Evolutionary conservation across 2,329 filamentous ascomycete species (phyloP), one percentile per base, ranked within the genome.

Genomic region (Colletotrichum phormii): DNA sequence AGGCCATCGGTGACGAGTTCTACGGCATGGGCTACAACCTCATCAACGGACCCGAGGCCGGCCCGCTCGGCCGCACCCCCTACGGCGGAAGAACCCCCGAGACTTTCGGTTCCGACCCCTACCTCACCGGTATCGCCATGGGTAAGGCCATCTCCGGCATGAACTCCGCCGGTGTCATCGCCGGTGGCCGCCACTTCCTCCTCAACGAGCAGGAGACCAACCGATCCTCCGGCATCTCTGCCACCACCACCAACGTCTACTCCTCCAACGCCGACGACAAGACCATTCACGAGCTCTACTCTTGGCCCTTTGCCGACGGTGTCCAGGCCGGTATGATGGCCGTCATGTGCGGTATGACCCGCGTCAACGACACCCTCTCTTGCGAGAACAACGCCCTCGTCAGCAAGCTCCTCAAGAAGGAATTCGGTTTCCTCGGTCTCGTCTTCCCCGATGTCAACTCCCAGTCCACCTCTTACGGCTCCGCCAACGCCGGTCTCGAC

Each of bases 161-260:
- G 68, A 87, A 90, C 79, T 85, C 84, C 66, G 88, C 84, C n/a
- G 88, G 88, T 11, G 84, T 90, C 49, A 86, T 87, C 75, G 88
- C 89, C 4, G 87, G 87, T 1, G 83, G 89, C 74, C 90, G 90
- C 81, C 89, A 91, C 78, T 91, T 90, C 78, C 85, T 90, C 26
- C 89, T 88, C 79, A 91, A 91, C 75, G 89, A 90, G 76, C 88
- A 90, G 76, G 89, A 91, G 77, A 87, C 89, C 75, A 86, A 86
- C 79, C 84, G 89, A n/a, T 77, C 79, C 1, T 88, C 88, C 79
- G 85, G 84, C 8, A 87, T 90, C 0, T 84, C 90, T 74, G 84
- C 84, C 66, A 86, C 89, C 62, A 80, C 90, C 46, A 88, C 87
- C 0, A 84, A 88, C 75, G 84, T 89, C 33, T 88, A 85, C 51